phyloP scores from a whole-genome alignment of 176 grass and related monocot genomes.

The Avena sativa region DNA sequence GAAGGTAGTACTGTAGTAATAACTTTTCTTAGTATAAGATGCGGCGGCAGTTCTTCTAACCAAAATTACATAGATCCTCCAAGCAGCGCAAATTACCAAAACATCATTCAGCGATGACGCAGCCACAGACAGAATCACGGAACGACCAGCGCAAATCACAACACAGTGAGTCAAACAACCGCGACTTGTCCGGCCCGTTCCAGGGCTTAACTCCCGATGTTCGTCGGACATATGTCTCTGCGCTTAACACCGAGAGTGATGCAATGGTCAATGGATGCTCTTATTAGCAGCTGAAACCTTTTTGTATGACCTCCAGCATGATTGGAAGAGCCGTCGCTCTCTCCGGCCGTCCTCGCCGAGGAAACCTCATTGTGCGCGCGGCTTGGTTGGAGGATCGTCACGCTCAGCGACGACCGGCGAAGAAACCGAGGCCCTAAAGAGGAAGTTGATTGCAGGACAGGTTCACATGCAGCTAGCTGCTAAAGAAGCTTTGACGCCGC shows the following conservation, averaged over 20 bases:
- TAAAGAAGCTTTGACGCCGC: not conserved
- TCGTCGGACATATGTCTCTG: too few species aligned
- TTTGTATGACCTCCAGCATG: not conserved
- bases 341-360: not conserved
- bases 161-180: not conserved
- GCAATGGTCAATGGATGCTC: not conserved
- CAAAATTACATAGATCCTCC: not conserved
- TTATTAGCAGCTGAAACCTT: not conserved
- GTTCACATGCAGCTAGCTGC: not conserved
- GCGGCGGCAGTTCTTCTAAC: not conserved
- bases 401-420: not conserved
- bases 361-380: too few species aligned
- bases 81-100: too few species aligned
- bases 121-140: not conserved
- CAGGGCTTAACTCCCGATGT: not conserved
- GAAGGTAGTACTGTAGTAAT: too few species aligned
- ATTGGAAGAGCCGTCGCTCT: conserved; percentile 6
- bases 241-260: not conserved
- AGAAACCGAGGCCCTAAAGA: not conserved
- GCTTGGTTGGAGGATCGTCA: not conserved
- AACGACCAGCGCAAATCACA: not conserved
- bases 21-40: too few species aligned
- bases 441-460: not conserved
- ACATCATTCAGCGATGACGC: not conserved
- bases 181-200: not conserved